Base-by-base conservation (phyloP, 805 yeast genomes). In the Saccharomycopsis microspora region DNA sequence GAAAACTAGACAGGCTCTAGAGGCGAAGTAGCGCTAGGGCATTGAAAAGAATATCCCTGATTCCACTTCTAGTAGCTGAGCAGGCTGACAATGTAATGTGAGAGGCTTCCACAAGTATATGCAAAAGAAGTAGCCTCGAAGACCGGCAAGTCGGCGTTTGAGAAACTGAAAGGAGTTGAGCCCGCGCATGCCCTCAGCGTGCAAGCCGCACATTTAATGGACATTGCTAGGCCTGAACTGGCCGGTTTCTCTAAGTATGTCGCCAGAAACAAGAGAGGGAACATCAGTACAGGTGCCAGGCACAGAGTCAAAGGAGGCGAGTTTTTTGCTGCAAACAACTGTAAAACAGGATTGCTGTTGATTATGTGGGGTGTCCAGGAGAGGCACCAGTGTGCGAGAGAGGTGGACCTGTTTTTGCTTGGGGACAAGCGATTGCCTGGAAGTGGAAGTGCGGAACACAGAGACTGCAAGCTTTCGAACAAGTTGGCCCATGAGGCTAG, bases 331-430 rank as follows among this genome's bases (percentile, higher is more conserved):
- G 97, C 97, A 44, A 97, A 97, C 68, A 97, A 90, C 67, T 93
- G 97, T 70, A 84, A 97, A 74, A 82, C 97, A 69, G 98, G 98
- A 32, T 97, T 93, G 72, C 86, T 96, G 2, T 76, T 93, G 65
- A 90, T 90, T 64, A 97, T 90, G 48, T 93, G 97, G 97, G 98
- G 97, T 69, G 90, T 90, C 58, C 97, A 93, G 70, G 98, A 90
- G 69, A 97, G 97, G 56, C 82, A 97, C 72, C 96, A 90, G 68
- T 88, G 96, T 77, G 98, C 97, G 36, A 76, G 96, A 56, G 88
- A 86, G 58, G 94, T 93, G 54, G 98, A 90, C 62, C 64, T 71
- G 57, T 84, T 65, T 64, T 72, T 90, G 64, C 78, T 80, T 79
- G 89, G 90, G 30, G 66, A 75, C 54, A 75, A 95, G 27, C 75